Base-by-base conservation (phyloP, 2,329 filamentous ascomycete species). In the Pochonia chlamydosporia region DNA sequence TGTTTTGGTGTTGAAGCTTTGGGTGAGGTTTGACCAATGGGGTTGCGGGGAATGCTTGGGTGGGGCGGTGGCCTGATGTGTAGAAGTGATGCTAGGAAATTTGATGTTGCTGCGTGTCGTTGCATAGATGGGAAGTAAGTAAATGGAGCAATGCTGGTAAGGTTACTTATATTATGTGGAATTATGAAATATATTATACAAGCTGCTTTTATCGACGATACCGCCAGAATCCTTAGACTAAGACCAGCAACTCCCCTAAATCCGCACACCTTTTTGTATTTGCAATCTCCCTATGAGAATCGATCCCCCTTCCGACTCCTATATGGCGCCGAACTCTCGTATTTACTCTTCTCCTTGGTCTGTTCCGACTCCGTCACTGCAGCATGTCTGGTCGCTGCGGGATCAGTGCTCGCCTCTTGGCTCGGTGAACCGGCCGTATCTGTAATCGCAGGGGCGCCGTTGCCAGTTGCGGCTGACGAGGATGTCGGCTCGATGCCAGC, bases 351-450 rank as follows among this genome's bases (percentile, higher is more conserved):
- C 66, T 91, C 87, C 30, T 72, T 59, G 23, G 87, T 73, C 53
- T 78, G 74, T 61, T 89, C 76, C 37, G 73, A 69, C 62, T 87
- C 86, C 36, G 80, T 87, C 54, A 83, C 75, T 2, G 88, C 86
- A 50, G 85, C 87, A 68, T 95, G 90, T 54, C 83, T 75, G 45
- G 89, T 95, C 9, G 90, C 85, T 11, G 91, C 90, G n/a, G 89
- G 89, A 68, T 96, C 91, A 53, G 73, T 72, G 59, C 78, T 81
- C 26, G 83, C 81, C 68, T 93, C 87, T 59, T 81, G 76, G 63
- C 85, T 88, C 20, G 88, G 87, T 18, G 79, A 80, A 37, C 75
- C 74, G 26, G 70, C 72, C 28, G 68, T 68, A 59, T 82, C 79
- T 58, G 78, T 84, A 44, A 76, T 76, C 39, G 79, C 74, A 51